Evolutionary conservation across 2,329 filamentous ascomycete genomes (phyloP), one percentile per base, ranked within the genome.

Genomic region (Meredithiella fracta): DNA sequence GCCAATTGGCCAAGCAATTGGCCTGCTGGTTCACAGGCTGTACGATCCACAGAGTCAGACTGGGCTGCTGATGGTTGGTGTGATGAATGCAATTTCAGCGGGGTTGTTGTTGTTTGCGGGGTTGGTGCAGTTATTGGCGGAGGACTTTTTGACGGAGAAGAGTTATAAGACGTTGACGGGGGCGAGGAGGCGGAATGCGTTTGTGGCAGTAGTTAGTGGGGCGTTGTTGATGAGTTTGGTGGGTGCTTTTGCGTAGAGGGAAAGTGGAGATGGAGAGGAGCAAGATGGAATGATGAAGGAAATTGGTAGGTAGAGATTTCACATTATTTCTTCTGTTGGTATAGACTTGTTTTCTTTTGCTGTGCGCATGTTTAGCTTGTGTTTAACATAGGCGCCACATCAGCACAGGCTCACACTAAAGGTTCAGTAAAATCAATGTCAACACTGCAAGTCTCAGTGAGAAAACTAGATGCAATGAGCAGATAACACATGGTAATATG

Each of bases 31-130:
- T 20, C 86, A 92, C 67, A 81, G 80, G 37, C 70, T 92, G 60
- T 94, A 94, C 67, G 86, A 89, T 61, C 87, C 88, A 1, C 76
- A 79, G 62, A 87, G 83, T 62, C 77, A 86, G 64, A 78, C 80
- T 0, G 87, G 88, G 0, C 69, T 94, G 51, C 70, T 94, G 25
- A 83, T 91, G 70, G 87, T 94, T 4, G 88, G 88, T 6, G 79
- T 90, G 64, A 92, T 91, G 76, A 94, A 94, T 63, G 86, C 86
- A 40, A 84, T 94, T 53, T 89, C 84, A 8, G 83, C 83, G 53
- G 88, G 88, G 0, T 71, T 94, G 53, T 68, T 94, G 26, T 72
- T 94, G 2, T 94, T 91, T 65, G 87, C 88, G 0, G 86, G 86
- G 0, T 70, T 94, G 47, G 88, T 94, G 3, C 86, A 94, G 69